phyloP scores from a whole-genome alignment of 345 rosid species.

The Populus nigra region DNA sequence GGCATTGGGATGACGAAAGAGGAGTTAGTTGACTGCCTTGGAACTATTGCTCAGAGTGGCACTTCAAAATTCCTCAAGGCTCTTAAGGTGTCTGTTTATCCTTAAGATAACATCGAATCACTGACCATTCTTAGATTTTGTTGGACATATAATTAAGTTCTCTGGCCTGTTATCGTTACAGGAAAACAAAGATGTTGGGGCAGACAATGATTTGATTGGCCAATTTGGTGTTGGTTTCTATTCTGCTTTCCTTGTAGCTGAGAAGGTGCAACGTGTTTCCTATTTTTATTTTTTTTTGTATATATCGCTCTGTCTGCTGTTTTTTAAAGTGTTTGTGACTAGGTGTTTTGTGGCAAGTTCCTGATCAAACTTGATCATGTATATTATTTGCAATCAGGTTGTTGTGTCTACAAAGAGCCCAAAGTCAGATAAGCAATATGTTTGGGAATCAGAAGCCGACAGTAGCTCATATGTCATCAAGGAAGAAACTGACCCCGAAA shows the following conservation, averaged over 20 bases:
- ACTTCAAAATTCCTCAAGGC: slow-evolving; percentile 94
- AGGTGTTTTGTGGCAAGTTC: neutral
- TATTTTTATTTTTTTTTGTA: neutral
- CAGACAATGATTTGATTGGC: slow-evolving; percentile 85
- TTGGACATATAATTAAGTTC: neutral
- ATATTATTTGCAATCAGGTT: slow-evolving; percentile 46
- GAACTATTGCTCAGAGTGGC: slow-evolving; percentile 99
- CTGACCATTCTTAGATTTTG: neutral
- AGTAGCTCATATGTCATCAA: slow-evolving; percentile 80
- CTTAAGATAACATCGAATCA: neutral
- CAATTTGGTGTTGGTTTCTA: slow-evolving; percentile 99
- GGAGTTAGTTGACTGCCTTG: slow-evolving; percentile 94
- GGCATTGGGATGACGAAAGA: slow-evolving; percentile 99
- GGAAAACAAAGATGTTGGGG: slow-evolving; percentile 92
- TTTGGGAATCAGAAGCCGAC: slow-evolving; percentile 91
- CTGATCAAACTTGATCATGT: slow-evolving; percentile 9
- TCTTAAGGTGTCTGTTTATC: slow-evolving; percentile 53
- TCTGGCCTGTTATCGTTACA: slow-evolving; percentile 18
- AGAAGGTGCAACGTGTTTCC: slow-evolving; percentile 54
- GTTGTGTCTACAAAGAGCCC: slow-evolving; percentile 96
- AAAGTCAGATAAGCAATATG: slow-evolving; percentile 86
- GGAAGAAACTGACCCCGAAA: slow-evolving; percentile 89
- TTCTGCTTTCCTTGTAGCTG: slow-evolving; percentile 95
- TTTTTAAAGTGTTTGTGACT: neutral
- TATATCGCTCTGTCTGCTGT: neutral